Percentiles rank a stretch among this genome's conserved stretches.
Evolutionary conservation across 2,329 filamentous ascomycete species (phyloP).

Genomic region (Talaromyces albobiverticillius): DNA sequence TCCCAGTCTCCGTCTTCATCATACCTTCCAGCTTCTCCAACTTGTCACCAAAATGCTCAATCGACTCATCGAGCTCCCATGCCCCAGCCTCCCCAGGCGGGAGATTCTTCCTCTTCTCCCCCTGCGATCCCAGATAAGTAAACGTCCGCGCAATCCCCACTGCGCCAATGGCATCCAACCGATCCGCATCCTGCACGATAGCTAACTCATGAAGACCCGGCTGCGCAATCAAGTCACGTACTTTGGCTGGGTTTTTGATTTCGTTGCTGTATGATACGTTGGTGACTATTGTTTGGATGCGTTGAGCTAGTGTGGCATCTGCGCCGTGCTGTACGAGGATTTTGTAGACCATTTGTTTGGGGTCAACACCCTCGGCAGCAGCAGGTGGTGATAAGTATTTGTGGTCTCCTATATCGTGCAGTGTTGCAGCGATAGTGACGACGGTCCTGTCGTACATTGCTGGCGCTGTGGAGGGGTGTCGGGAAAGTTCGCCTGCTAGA

Average conservation of each 20-base stretch:
- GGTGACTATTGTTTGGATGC: slow-evolving; percentile 69
- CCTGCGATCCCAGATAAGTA: slow-evolving; percentile 66
- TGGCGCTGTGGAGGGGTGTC: slow-evolving; percentile 22
- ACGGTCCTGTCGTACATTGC: slow-evolving; percentile 50
- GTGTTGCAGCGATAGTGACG: slow-evolving; percentile 67
- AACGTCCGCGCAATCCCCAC: slow-evolving; percentile 79
- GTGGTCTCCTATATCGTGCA: slow-evolving; percentile 87
- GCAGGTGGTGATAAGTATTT: slow-evolving; percentile 64
- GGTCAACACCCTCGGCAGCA: slow-evolving; percentile 22
- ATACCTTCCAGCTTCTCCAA: slow-evolving; percentile 60
- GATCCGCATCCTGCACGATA: slow-evolving; percentile 87
- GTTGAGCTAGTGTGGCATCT: slow-evolving; percentile 55
- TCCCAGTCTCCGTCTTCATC: slow-evolving; percentile 59
- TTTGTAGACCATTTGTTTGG: slow-evolving; percentile 27
- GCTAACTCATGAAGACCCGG: slow-evolving; percentile 67
- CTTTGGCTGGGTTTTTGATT: slow-evolving; percentile 57
- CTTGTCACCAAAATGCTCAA: slow-evolving; percentile 76
- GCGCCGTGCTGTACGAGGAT: slow-evolving; percentile 47
- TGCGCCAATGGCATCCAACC: slow-evolving; percentile 85
- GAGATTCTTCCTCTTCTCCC: slow-evolving; percentile 23
- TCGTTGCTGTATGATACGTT: slow-evolving; percentile 79
- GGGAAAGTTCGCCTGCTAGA: slow-evolving; percentile 48
- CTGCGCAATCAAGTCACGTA: slow-evolving; percentile 58
- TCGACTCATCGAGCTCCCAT: slow-evolving; percentile 59
- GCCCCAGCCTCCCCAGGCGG: slow-evolving; percentile 16